Evolutionary conservation across 78 protist species (phyloP), one percentile per base, ranked within the genome.

Genomic region (Abeoforma whisleri): DNA sequence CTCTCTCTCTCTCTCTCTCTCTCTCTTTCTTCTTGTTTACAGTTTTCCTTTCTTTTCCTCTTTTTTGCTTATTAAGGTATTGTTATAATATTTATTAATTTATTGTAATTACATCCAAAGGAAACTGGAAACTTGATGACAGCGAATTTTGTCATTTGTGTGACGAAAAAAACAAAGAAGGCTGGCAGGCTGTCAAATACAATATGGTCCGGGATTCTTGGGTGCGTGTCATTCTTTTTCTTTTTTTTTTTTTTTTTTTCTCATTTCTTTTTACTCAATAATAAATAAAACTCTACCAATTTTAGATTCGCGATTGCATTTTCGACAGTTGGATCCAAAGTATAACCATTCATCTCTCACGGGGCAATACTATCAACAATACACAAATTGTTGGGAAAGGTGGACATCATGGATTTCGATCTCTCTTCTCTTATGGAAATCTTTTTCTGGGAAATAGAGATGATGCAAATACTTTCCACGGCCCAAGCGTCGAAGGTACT

Each of bases 401-500:
- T 37, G 79, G 79, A n/a, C 79, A 74, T 74, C 79, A 74, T 25
- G 33, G 79, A 35, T 74, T 28, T 25, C 79, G 79, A 22, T 37
- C 79, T 25, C 79, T 74, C 23, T 48, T 35, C 28, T 74, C 79
- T 35, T 79, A 79, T 28, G 83, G 83, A 8, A 79, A 79, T 28
- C 19, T 79, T 25, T 79, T 79, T 39, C 8, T 79, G 68, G 83
- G 48, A 8, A 79, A 79, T 79, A 8, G 28, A 25, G 83, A 79
- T 32, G 48, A n/a, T 19, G 83, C 83, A 39, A 32, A 32, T 68
- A 79, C 19, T 16, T 79, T 57, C 76, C 83, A 79, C 83, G 83
- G 83, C 8, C 83, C 83, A 12, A 79, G 83, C 31, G 19, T 79
- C 83, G 83, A 79, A 28, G n/a, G 28, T 22, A 57, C n/a, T 25